These are phyloP conservation scores for Symmetrospora coprosmae DNA, from an alignment of 768 basidiomycete genomes.

Conservation along the genomic window DNA sequence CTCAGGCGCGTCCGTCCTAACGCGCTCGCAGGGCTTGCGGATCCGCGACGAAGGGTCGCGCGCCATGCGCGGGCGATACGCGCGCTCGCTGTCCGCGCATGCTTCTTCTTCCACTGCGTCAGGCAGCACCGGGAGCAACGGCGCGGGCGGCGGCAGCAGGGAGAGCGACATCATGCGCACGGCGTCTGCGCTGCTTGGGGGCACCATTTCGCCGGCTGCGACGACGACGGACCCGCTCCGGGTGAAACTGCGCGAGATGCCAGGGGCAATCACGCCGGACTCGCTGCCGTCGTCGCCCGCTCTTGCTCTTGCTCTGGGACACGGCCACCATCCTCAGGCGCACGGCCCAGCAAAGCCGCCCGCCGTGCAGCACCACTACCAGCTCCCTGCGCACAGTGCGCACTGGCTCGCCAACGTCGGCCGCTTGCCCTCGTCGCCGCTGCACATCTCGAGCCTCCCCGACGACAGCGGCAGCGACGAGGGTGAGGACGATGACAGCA, in stretches of 20 bases:
- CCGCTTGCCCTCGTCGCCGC: too few species aligned
- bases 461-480: background rate
- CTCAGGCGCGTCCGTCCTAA: background rate
- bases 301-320: background rate
- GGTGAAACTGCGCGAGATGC: slow-evolving; percentile 11
- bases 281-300: background rate
- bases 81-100: slow-evolving; percentile 7
- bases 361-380: background rate
- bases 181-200: slow-evolving; percentile 5
- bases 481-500: background rate
- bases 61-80: background rate
- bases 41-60: slow-evolving; percentile 18
- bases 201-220: slow-evolving; percentile 18
- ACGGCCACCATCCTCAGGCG: background rate
- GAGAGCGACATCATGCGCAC: slow-evolving; percentile 12
- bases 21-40: slow-evolving; percentile 15
- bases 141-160: too few species aligned
- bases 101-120: background rate
- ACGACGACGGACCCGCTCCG: slow-evolving; percentile 14
- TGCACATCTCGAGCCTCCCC: slow-evolving; percentile 9
- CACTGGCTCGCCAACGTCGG: background rate
- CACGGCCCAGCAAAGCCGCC: background rate
- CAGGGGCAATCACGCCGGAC: slow-evolving; percentile 17
- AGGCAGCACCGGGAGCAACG: background rate
- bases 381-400: background rate